A percentile compares a stretch with the other conserved stretches of the same genome.
phyloP scores from a whole-genome alignment of 2,329 filamentous ascomycete genomes.

The Chaetomium strumarium region DNA sequence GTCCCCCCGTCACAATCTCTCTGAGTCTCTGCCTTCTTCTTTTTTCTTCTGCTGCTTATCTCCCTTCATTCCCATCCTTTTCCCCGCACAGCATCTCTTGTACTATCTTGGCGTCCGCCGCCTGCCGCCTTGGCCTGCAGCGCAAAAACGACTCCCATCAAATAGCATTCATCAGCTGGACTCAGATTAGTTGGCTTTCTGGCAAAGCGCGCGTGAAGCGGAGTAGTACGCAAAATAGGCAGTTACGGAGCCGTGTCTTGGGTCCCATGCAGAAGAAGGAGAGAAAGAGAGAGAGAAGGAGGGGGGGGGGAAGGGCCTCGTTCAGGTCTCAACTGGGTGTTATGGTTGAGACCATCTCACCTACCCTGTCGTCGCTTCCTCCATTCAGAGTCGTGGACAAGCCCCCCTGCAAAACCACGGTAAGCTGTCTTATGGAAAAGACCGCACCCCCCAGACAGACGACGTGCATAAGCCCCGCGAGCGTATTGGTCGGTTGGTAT shows the following conservation, averaged over 20 bases:
- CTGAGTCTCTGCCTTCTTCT: neutral
- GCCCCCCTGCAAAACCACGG: no score
- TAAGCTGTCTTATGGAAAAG: neutral
- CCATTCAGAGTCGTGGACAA: neutral
- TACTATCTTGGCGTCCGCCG: constrained; percentile 7
- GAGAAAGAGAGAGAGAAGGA: no score
- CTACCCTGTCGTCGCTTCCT: neutral
- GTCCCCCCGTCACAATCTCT: no score
- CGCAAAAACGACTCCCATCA: constrained; percentile 1
- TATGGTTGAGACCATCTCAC: neutral
- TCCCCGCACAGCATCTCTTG: constrained; percentile 4
- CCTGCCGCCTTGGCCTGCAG: constrained; percentile 20
- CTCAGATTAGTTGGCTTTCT: neutral
- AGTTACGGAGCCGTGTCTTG: no score
- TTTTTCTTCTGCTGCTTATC: neutral
- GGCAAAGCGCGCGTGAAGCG: neutral
- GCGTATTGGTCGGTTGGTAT: constrained; percentile 7
- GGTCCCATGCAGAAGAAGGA: no score
- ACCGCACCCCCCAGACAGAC: constrained; percentile 1
- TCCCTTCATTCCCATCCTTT: neutral
- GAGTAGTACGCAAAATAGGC: neutral
- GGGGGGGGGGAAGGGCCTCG: no score
- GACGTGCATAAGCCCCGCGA: neutral
- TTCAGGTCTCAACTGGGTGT: no score
- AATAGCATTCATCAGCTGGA: neutral